Evolutionary conservation across 306 rosid genomes (phyloP), one percentile per base, ranked within the genome.

Genomic region (Quercus suber): DNA sequence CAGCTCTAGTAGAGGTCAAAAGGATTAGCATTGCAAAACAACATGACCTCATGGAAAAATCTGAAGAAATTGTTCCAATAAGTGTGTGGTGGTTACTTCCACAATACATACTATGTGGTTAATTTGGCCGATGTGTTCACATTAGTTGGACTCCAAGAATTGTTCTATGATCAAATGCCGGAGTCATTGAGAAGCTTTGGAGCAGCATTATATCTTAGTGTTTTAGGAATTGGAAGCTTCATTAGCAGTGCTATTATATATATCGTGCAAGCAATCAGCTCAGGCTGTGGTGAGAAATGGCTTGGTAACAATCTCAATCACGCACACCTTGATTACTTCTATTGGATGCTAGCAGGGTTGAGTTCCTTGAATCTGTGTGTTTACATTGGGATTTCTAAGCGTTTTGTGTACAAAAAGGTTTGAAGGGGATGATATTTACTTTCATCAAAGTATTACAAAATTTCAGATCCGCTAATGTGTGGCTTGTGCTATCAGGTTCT

Each of bases 81-180:
- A 74, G 55, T 45, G 69, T 80, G 5, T 85, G 85, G 87, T 87
- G 90, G 88, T n/a, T 82, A 18, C 81, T 87, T 43, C 90, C 87
- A n/a, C 90, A 87, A 23, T 87, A 74, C 52, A 21, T 85, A 13
- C 3, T 82, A 2, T 70, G 72, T 0, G 85, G 88, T 1, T 23
- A 23, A 23, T 23, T 56, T 78, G 37, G 37, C 83, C 0, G 78
- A 82, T 1, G 61, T 79, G 1, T 82, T 84, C 55, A 21, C 87
- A 0, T 3, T 74, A 1, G 51, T 85, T 8, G 89, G 88, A 19
- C 82, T 82, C 2, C 88, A 85, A 59, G 78, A 82, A 19, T 52
- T 85, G 49, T 80, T 87, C 67, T 82, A 87, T 28, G 84, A 79
- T 27, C 86, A 84, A 73, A 87, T 87, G 88, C 88, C 83, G 2